A percentile compares a stretch with the other conserved stretches of the same genome.
Evolutionary conservation across 805 yeast species (phyloP).

Genomic region (Ogataea saltuana): DNA sequence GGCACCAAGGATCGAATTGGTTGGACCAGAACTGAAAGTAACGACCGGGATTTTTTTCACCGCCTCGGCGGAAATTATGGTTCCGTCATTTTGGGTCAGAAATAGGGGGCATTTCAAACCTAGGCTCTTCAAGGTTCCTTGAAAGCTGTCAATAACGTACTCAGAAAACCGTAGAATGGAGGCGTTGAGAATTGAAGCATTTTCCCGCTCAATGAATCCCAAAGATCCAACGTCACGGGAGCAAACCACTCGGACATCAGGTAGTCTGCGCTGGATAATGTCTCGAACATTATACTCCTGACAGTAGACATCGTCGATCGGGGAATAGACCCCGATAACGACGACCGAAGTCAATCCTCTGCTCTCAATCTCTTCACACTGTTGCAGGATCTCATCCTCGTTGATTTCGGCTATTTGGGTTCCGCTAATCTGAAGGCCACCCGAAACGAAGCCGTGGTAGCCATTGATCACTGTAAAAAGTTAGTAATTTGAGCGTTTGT

Average conservation of each 20-base stretch:
- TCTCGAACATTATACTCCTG: constrained; percentile 40
- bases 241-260: constrained; percentile 36
- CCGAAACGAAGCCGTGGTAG: constrained; percentile 37
- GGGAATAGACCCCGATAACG: constrained; percentile 42
- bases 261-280: constrained; percentile 36
- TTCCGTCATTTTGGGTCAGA: constrained; percentile 49
- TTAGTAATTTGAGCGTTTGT: too few species aligned
- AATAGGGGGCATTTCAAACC: constrained; percentile 41
- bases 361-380: constrained; percentile 31
- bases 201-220: constrained; percentile 47
- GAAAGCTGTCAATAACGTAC: constrained; percentile 40
- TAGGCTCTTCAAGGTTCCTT: constrained; percentile 34
- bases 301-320: constrained; percentile 29
- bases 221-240: constrained; percentile 43
- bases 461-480: constrained; percentile 32
- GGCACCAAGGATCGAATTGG: constrained; percentile 49
- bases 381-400: constrained; percentile 23
- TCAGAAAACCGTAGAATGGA: constrained; percentile 44
- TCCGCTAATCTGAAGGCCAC: constrained; percentile 45
- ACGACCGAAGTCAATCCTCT: constrained; percentile 40
- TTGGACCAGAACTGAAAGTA: constrained; percentile 50
- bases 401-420: constrained; percentile 35
- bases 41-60: constrained; percentile 42
- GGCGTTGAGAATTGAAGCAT: constrained; percentile 47
- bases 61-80: constrained; percentile 41